phyloP scores from a whole-genome alignment of 2,329 filamentous ascomycete species.

The Fusarium cicatricum region DNA sequence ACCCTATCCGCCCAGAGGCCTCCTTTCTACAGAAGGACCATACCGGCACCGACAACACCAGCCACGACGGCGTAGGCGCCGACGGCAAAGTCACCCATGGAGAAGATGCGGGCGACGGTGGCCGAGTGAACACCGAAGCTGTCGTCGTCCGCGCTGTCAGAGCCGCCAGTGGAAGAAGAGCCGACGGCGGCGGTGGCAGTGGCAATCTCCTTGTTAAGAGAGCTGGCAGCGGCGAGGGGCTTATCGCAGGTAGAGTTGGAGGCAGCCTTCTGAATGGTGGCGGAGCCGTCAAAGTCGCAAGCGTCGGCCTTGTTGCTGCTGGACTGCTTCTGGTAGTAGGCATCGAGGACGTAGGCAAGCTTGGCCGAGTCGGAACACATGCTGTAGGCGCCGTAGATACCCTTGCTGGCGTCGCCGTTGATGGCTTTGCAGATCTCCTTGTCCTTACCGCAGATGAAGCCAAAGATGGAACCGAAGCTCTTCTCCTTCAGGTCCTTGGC shows the following conservation, averaged over 20 bases:
- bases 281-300: constrained; percentile 77
- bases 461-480: constrained; percentile 74
- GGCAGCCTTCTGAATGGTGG: constrained; percentile 59
- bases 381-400: constrained; percentile 78
- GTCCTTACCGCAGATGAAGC: constrained; percentile 71
- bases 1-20: constrained; percentile 11
- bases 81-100: constrained; percentile 57
- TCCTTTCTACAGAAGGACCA: constrained; percentile 60
- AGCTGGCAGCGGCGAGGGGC: constrained; percentile 70
- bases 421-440: constrained; percentile 72
- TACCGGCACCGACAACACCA: constrained; percentile 59
- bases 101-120: constrained; percentile 51
- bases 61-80: constrained; percentile 62
- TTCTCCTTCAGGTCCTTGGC: constrained; percentile 63
- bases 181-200: constrained; percentile 54
- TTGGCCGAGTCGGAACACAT: constrained; percentile 78
- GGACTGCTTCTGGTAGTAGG: constrained; percentile 71
- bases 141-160: constrained; percentile 35
- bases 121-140: constrained; percentile 51
- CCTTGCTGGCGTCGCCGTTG: constrained; percentile 69
- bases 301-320: constrained; percentile 62
- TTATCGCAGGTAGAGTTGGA: constrained; percentile 62
- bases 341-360: constrained; percentile 77
- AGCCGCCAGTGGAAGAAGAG: constrained; percentile 41
- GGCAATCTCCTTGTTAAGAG: constrained; percentile 57